Conservation (phyloP, 352 stramenopile genomes). For the Globisporangium spinosum region DNA sequence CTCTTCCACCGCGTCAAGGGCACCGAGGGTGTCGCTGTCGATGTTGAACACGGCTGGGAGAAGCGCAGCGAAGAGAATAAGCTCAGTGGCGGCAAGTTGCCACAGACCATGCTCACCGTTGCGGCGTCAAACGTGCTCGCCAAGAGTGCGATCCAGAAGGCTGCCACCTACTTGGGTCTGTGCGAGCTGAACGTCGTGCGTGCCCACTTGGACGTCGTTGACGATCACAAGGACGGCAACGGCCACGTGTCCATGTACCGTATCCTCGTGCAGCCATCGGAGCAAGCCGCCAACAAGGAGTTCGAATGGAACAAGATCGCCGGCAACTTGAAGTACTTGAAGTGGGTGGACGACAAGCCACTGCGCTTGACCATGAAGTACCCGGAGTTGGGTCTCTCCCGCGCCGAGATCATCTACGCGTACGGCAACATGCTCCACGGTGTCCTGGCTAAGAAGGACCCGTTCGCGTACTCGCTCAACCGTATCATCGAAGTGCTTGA, state of each 20-base stretch:
- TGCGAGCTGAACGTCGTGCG: slow-evolving; percentile 94
- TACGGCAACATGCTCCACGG: slow-evolving; percentile 95
- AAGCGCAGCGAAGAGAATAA: slow-evolving; percentile 82
- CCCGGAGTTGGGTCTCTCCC: slow-evolving; percentile 89
- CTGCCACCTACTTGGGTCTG: slow-evolving; percentile 86
- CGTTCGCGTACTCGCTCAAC: slow-evolving; percentile 92
- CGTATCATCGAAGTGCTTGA: slow-evolving; percentile 93
- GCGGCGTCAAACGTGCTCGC: slow-evolving; percentile 79
- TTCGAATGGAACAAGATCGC: slow-evolving; percentile 84
- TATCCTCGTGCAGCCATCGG: slow-evolving; percentile 71
- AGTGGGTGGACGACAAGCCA: slow-evolving; percentile 83
- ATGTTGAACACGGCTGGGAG: slow-evolving; percentile 84
- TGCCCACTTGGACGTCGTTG: slow-evolving; percentile 93
- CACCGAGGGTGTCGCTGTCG: slow-evolving; percentile 69
- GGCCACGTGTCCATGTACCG: slow-evolving; percentile 76
- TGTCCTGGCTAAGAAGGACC: slow-evolving; percentile 91
- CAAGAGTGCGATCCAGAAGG: slow-evolving; percentile 80
- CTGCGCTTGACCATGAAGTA: slow-evolving; percentile 74
- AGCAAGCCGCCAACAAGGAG: slow-evolving; percentile 47
- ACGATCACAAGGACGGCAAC: slow-evolving; percentile 74
- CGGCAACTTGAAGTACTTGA: slow-evolving; percentile 88
- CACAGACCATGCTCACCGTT: slow-evolving; percentile 85
- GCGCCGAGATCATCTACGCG: slow-evolving; percentile 94
- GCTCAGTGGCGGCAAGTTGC: slow-evolving; percentile 40
- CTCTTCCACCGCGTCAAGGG: slow-evolving; percentile 64